Evolutionary conservation across 352 stramenopile species (phyloP), one percentile per base, ranked within the genome.

Genomic region (Thraustochytrium sp.): DNA sequence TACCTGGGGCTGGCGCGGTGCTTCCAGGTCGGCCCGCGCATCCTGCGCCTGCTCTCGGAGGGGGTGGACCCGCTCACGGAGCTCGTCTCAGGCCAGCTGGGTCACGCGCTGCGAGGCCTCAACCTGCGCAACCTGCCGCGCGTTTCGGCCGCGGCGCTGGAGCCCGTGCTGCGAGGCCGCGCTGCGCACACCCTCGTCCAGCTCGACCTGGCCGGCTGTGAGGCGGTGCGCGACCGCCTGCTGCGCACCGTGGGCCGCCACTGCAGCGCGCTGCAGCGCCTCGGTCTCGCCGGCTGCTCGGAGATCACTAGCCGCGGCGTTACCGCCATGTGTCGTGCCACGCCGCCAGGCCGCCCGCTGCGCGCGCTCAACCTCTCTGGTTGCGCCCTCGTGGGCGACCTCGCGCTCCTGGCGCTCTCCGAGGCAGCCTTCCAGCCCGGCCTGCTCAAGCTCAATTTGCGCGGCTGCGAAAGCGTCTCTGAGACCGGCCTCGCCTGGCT

Each of bases 171-270:
- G 18, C 8, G 23, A 23, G 65, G 65, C 37, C 65, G 34, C 29
- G 49, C 65, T 18, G n/a, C 29, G 9, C 0, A 4, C 9, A 62
- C 65, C 9, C 37, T 77, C 9, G 34, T 44, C 42, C 29, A 34
- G 59, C 77, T 93, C 5, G 88, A 90, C 49, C 59, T 93, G 5
- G 88, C 89, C 74, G 86, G 88, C 2, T 97, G 93, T 76, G 95
- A 94, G 56, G 90, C 94, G 82, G 76, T 97, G 21, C 40, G 46
- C 31, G 65, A 77, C 46, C 23, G 49, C 13, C n/a, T 77, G 46
- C 40, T 77, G 36, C 65, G 49, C 23, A 55, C 64, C 26, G 46
- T 77, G 8, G 65, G 65, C 11, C 65, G 65, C 8, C 46, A 77
- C 49, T 77, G 65, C 31, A 21, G 21, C 31, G 42, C 65, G 29